A percentile compares a stretch with the other conserved stretches of the same genome.
phyloP scores from a whole-genome alignment of 768 basidiomycete genomes.

The Lentinula sp. region DNA sequence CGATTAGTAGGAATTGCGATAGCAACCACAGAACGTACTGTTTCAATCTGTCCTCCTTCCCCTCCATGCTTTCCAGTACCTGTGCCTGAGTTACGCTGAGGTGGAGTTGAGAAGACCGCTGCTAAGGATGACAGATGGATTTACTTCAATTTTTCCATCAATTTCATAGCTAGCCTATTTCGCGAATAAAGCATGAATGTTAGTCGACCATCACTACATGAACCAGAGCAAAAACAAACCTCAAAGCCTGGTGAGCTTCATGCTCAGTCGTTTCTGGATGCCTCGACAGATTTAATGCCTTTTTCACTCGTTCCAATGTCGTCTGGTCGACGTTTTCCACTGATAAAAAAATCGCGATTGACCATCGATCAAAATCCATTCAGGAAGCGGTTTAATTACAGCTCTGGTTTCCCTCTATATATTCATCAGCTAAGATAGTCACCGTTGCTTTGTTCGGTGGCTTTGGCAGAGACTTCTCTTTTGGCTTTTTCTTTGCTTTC shows the following conservation, averaged over 20 bases:
- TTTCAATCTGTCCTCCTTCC: conserved; percentile 18
- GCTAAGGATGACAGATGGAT: not conserved
- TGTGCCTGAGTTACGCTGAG: conserved; percentile 22
- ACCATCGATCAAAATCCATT: not conserved
- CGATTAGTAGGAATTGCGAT: not conserved
- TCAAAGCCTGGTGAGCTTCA: not conserved
- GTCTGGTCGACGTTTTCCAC: not conserved
- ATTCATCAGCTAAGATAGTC: not conserved
- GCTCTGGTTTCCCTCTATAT: not conserved
- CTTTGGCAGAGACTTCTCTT: not conserved
- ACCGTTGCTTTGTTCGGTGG: not conserved
- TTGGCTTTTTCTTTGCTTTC: not conserved
- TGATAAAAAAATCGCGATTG: not conserved
- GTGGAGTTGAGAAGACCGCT: not conserved
- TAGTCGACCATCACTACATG: not conserved
- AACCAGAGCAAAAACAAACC: not conserved
- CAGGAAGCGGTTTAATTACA: not conserved
- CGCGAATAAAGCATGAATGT: not conserved
- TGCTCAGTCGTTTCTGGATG: not conserved
- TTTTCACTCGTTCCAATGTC: not conserved
- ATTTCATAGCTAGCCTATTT: not conserved
- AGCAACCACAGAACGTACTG: conserved; percentile 15
- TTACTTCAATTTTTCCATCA: not conserved
- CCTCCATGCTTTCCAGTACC: conserved; percentile 16
- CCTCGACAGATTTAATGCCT: not conserved